A percentile compares a stretch with the other conserved stretches of the same genome.
phyloP scores from a whole-genome alignment of 78 protist species.

The Bodo saltans region DNA sequence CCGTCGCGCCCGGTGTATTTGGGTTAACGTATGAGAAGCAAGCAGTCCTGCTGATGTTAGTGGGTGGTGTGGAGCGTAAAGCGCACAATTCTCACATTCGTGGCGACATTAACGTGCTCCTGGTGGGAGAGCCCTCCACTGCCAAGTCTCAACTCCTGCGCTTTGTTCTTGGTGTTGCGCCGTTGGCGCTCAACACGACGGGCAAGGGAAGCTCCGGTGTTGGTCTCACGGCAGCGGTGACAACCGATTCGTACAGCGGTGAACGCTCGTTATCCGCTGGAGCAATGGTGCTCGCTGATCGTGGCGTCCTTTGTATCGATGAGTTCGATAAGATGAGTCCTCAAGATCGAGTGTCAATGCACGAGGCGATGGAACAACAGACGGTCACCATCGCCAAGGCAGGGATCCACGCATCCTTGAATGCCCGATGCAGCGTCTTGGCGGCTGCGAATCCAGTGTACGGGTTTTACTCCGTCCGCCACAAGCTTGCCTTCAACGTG shows the following conservation, averaged over 20 bases:
- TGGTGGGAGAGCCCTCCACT: slow-evolving; percentile 99
- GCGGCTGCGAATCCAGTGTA: slow-evolving; percentile 99
- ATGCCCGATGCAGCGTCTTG: slow-evolving; percentile 96
- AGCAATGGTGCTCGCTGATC: slow-evolving; percentile 99
- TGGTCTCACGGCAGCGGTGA: slow-evolving; percentile 99
- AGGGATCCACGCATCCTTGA: slow-evolving; percentile 96
- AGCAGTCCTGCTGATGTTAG: slow-evolving; percentile 83
- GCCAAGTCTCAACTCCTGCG: slow-evolving; percentile 98
- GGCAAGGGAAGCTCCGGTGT: slow-evolving; percentile 99
- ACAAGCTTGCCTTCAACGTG: slow-evolving; percentile 72
- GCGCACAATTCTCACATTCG: slow-evolving; percentile 85
- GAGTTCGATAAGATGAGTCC: slow-evolving; percentile 98
- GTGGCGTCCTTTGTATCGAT: slow-evolving; percentile 96
- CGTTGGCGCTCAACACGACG: slow-evolving; percentile 94
- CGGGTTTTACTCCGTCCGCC: slow-evolving; percentile 75
- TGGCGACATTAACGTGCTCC: slow-evolving; percentile 90
- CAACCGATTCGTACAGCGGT: slow-evolving; percentile 89
- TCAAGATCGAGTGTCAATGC: slow-evolving; percentile 66
- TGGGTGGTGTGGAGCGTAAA: slow-evolving; percentile 94
- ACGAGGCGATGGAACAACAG: slow-evolving; percentile 98
- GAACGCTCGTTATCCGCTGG: slow-evolving; percentile 98
- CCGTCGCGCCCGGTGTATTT: slow-evolving; percentile 96
- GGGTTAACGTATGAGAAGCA: slow-evolving; percentile 85
- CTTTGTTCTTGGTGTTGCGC: slow-evolving; percentile 84
- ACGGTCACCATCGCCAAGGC: slow-evolving; percentile 99